Conservation (phyloP, 2,329 filamentous ascomycete species). For the Monosporascus ibericus region DNA sequence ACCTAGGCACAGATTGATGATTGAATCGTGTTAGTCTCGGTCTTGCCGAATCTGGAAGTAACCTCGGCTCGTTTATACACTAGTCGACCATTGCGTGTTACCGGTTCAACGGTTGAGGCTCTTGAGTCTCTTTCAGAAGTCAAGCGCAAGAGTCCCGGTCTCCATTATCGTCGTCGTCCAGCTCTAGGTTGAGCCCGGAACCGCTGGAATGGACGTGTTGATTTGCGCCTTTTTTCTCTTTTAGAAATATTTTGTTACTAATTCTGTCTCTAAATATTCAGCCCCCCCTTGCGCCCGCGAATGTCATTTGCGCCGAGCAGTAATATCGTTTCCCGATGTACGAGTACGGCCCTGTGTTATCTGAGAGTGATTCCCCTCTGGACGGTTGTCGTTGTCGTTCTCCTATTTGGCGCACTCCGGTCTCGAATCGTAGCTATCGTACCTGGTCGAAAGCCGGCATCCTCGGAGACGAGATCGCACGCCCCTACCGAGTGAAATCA, state of each 20-base stretch:
- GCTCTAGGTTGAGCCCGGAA: too few relatives aligned
- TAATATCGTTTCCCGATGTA: slow-evolving; percentile 34
- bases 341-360: slow-evolving; percentile 34
- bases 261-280: neutral
- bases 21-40: too few relatives aligned
- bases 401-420: slow-evolving; percentile 29
- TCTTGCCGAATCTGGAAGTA: too few relatives aligned
- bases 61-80: too few relatives aligned
- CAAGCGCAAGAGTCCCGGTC: too few relatives aligned
- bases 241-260: neutral
- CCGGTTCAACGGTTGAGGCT: too few relatives aligned
- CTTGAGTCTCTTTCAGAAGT: too few relatives aligned
- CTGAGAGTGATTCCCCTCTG: slow-evolving; percentile 35
- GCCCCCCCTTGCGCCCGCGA: neutral
- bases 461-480: neutral
- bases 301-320: slow-evolving; percentile 20
- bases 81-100: too few relatives aligned
- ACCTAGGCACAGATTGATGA: too few relatives aligned
- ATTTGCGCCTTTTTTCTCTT: too few relatives aligned
- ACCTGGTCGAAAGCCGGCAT: slow-evolving; percentile 4
- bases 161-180: too few relatives aligned
- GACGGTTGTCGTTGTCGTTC: slow-evolving; percentile 31
- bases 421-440: slow-evolving; percentile 16
- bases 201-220: neutral
- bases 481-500: neutral